phyloP scores from a whole-genome alignment of 805 yeast species.

The Yarrowia sp. region DNA sequence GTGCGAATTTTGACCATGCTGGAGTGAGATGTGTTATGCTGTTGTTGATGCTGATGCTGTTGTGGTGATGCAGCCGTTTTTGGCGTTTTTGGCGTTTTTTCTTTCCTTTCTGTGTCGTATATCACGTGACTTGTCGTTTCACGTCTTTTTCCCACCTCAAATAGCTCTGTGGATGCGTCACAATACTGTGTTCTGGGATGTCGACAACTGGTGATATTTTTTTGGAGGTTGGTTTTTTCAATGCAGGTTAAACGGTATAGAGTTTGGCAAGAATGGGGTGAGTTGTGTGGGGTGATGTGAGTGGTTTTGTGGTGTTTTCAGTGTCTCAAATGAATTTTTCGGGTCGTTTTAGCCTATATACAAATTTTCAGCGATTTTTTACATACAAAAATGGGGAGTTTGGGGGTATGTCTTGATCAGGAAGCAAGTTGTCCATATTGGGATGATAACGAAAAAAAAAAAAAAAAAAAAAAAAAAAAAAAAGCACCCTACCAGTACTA shows the following conservation, averaged over 20 bases:
- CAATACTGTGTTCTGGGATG: neutral
- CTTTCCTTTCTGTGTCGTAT: neutral
- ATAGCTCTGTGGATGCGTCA: no score
- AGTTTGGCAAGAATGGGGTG: neutral
- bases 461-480: no score
- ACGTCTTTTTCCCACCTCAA: neutral
- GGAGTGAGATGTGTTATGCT: neutral
- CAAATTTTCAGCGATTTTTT: neutral
- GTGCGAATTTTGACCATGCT: constrained; percentile 34
- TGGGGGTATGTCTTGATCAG: no score
- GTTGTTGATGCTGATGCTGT: no score
- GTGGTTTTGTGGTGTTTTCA: neutral
- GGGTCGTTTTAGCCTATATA: neutral
- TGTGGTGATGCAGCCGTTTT: no score
- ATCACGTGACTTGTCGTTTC: neutral
- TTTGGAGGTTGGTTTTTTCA: constrained; percentile 14
- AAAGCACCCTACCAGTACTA: no score
- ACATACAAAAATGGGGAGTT: neutral
- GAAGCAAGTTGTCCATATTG: neutral
- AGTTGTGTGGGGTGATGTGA: neutral
- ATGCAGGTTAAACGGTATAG: neutral
- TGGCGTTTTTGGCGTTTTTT: neutral
- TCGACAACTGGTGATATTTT: constrained; percentile 8
- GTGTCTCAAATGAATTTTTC: no score
- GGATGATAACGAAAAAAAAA: no score